Conservation (phyloP, 306 rosid genomes). For the Morella rubra region DNA sequence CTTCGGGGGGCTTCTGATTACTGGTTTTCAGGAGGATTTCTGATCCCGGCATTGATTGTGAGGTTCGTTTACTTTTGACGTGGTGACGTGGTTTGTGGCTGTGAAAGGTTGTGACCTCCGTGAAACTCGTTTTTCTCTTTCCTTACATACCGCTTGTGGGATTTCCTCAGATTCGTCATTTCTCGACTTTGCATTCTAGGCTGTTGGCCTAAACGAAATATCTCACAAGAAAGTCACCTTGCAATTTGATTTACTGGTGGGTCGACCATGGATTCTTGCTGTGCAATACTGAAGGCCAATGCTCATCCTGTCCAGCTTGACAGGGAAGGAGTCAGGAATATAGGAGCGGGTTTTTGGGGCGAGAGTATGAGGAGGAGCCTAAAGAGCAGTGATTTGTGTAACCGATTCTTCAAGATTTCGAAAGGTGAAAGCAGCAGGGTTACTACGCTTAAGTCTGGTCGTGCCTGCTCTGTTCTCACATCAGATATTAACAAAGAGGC, state of each 20-base stretch:
- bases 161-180: slow-evolving; percentile 12
- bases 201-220: neutral
- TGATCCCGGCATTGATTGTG: slow-evolving; percentile 22
- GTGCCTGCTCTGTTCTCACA: slow-evolving; percentile 47
- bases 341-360: slow-evolving; percentile 49
- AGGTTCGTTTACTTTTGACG: neutral
- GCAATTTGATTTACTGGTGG: slow-evolving; percentile 12
- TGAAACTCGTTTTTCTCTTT: slow-evolving; percentile 19
- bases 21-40: neutral
- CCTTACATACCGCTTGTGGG: neutral
- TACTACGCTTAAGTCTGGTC: slow-evolving; percentile 35
- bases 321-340: slow-evolving; percentile 29
- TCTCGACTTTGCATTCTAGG: neutral
- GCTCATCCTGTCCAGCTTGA: slow-evolving; percentile 24
- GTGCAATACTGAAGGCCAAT: slow-evolving; percentile 43
- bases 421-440: slow-evolving; percentile 21
- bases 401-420: slow-evolving; percentile 32
- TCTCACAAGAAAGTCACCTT: slow-evolving; percentile 8
- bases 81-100: neutral
- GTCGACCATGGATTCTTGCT: slow-evolving; percentile 49
- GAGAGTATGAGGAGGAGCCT: slow-evolving; percentile 40
- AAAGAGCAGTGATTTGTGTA: slow-evolving; percentile 35
- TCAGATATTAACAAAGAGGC: slow-evolving; percentile 47
- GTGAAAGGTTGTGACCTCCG: slow-evolving; percentile 17
- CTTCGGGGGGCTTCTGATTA: neutral